Evolutionary conservation across 129 eudicot species (phyloP).

Genomic region (Flaveria ramosissima): DNA sequence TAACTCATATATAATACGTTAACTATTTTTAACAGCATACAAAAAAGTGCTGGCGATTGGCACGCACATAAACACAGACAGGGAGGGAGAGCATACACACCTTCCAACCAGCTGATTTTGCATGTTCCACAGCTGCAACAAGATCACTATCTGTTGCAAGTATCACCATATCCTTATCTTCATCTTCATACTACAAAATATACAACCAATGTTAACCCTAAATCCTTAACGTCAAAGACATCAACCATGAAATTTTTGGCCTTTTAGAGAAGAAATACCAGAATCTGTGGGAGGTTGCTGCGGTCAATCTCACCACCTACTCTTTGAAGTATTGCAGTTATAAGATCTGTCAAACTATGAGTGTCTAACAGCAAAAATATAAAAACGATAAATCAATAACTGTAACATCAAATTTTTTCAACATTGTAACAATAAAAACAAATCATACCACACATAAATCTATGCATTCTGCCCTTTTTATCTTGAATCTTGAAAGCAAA

Average conservation of each 20-base stretch:
- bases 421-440: conserved; percentile 1
- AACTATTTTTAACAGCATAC: no score
- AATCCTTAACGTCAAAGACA: not conserved
- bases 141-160: conserved; percentile 94
- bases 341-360: conserved; percentile 75
- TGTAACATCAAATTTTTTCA: not conserved
- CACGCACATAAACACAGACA: not conserved
- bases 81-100: conserved; percentile 31
- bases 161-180: conserved; percentile 83
- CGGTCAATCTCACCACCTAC: conserved; percentile 93
- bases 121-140: conserved; percentile 91
- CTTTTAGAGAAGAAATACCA: conserved; percentile 48
- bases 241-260: not conserved
- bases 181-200: conserved; percentile 81
- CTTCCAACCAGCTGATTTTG: conserved; percentile 87
- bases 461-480: conserved; percentile 84
- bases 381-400: conserved; percentile 19
- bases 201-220: not conserved
- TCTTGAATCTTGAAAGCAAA: conserved; percentile 93
- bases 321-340: conserved; percentile 88
- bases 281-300: conserved; percentile 83
- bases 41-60: no score
- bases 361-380: conserved; percentile 54
- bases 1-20: not conserved
- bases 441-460: conserved; percentile 78